Base-by-base conservation (phyloP, 345 rosid species). In the Salix brachista region DNA sequence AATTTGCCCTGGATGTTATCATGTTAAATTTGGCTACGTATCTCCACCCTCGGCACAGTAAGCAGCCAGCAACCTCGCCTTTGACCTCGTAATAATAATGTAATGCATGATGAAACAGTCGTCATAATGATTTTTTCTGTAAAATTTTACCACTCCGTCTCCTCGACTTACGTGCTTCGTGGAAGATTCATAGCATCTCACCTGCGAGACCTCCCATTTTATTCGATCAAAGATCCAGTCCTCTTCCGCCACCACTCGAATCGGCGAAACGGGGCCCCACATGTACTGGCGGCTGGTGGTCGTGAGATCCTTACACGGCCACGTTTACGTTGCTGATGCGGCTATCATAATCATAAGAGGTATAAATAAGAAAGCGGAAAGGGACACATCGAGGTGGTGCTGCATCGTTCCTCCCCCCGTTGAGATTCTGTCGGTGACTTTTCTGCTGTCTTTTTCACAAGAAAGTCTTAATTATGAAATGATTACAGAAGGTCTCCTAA, bases 361-460 rank as follows among this genome's bases (percentile, higher is more conserved):
- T 42, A 42, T 42, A 41, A 41, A 41, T 10, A 11, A 42, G 46
- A 42, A 42, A 42, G 46, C n/a, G 2, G 65, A 65, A 23, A 65
- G 26, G 14, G 75, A 65, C 75, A 28, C 19, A 30, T 41, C 70
- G n/a, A 21, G 5, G 69, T 0, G 23, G 73, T 30, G 72, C 61
- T 23, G 25, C 71, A 46, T 13, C 67, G 41, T 14, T 28, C 66
- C 14, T 52, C 56, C 36, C 36, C 4, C 75, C 44, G 19, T 72
- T 36, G 21, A 68, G 74, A 73, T 73, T 67, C 77, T 67, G 50
- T 67, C 77, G 73, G 67, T 78, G 44, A 54, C 48, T 14, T 17
- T 58, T 34, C 21, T 18, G 67, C n/a, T 16, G 67, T n/a, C 32
- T 10, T 66, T 34, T 32, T 14, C 2, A 1, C 1, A 7, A 4